These are phyloP conservation scores for Clavaria fumosa DNA, from an alignment of 768 basidiomycete genomes.

Conservation along the genomic window DNA sequence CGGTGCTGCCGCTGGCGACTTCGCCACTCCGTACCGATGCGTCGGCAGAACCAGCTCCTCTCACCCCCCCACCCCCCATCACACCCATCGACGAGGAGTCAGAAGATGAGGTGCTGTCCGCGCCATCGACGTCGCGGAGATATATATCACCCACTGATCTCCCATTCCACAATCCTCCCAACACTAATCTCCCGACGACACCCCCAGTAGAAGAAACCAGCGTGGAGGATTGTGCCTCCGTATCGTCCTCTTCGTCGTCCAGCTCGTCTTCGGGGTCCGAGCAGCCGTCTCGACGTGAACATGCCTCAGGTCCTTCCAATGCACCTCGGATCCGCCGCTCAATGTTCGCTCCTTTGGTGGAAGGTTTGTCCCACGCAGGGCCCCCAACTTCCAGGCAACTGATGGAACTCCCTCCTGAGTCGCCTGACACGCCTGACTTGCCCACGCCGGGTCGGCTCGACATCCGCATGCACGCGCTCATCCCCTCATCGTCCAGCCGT, in stretches of 20 bases:
- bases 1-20: slow-evolving; percentile 32
- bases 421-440: slow-evolving; percentile 62
- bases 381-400: slow-evolving; percentile 27
- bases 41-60: slow-evolving; percentile 23
- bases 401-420: slow-evolving; percentile 67
- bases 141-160: slow-evolving; percentile 51
- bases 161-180: slow-evolving; percentile 40
- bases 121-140: slow-evolving; percentile 33
- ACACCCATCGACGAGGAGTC: slow-evolving; percentile 61
- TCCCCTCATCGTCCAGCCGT: slow-evolving; percentile 23
- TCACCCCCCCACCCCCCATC: slow-evolving; percentile 52
- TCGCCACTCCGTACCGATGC: slow-evolving; percentile 51
- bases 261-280: slow-evolving; percentile 40
- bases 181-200: slow-evolving; percentile 28
- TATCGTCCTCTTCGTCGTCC: slow-evolving; percentile 21
- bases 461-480: slow-evolving; percentile 62
- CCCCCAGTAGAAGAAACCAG: slow-evolving; percentile 11
- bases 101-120: slow-evolving; percentile 29
- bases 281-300: slow-evolving; percentile 27
- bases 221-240: slow-evolving; percentile 16
- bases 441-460: slow-evolving; percentile 77
- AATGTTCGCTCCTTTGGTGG: slow-evolving; percentile 33
- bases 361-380: slow-evolving; percentile 42
- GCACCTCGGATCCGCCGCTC: slow-evolving; percentile 56
- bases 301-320: slow-evolving; percentile 42